Base-by-base conservation (phyloP, 768 basidiomycete genomes). In the Asterophora parasitica region DNA sequence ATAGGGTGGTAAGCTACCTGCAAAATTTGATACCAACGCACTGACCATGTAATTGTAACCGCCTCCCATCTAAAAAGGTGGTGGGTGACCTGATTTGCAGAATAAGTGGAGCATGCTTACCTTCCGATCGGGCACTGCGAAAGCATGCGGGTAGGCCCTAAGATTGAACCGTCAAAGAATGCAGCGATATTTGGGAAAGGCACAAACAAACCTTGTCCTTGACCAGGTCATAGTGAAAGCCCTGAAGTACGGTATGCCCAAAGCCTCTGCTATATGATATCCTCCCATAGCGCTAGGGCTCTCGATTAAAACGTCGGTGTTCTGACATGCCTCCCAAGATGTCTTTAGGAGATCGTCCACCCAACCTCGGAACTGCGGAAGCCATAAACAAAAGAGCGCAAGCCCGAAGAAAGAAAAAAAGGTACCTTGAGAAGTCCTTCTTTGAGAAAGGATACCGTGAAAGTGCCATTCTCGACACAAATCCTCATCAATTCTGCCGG, bases 161-260 rank as follows among this genome's bases (percentile, higher is more conserved):
- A 46, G 19, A 10, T 30, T 13, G 26, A 26, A 42, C 51, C 19
- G 59, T 56, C 30, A 30, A 23, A 28, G 20, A 8, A n/a, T 20
- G 6, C n/a, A n/a, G 44, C 11, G 36, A 46, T 41, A 12, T 35
- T 19, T 16, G 40, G 15, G 27, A 26, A 34, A 32, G 15, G 23
- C 23, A 23, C 3, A 23, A 23, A 40, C 58, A 30, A 52, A 79
- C 86, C 92, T 79, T 20, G 95, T 98, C 44, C 95, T 78, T 10
- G 91, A 87, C 94, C 95, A 98, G 0, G 90, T 91, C 96, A 97
- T 98, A 0, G 94, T 95, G 63, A 97, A 96, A 7, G 92, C 92
- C 49, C 92, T 75, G 68, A 87, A 99, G 64, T 95, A 99, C 1
- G 95, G 95, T 32, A 98, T 93, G 17, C 72, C 75, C 11, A 99